Percentiles rank a stretch among this genome's conserved stretches.
phyloP scores from a whole-genome alignment of 164 flowering plant genomes.

The Magnolia sinica region DNA sequence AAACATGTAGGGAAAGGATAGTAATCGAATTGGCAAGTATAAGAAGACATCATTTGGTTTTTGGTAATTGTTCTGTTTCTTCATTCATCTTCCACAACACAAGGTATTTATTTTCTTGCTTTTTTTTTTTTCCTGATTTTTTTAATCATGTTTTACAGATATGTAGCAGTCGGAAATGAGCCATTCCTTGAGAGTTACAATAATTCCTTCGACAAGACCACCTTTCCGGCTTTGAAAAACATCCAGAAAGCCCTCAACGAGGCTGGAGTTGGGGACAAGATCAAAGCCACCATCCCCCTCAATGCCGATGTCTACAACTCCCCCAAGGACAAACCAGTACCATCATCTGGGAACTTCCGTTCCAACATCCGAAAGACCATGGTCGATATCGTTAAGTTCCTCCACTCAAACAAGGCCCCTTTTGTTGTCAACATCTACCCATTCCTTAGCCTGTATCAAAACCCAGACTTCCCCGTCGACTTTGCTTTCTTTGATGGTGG shows the following conservation, averaged over 20 bases:
- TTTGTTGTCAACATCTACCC: slow-evolving; percentile 91
- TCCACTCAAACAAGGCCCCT: slow-evolving; percentile 51
- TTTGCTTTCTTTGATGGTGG: slow-evolving; percentile 87
- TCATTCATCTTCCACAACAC: no score
- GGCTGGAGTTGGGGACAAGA: slow-evolving; percentile 56
- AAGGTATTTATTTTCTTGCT: no score
- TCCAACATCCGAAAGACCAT: slow-evolving; percentile 54
- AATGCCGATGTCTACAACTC: slow-evolving; percentile 93
- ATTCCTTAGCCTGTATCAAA: slow-evolving; percentile 76
- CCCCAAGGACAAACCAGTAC: slow-evolving; percentile 27
- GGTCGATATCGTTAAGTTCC: slow-evolving; percentile 56
- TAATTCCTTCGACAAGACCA: slow-evolving; percentile 39
- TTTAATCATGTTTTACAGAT: slow-evolving; percentile 34
- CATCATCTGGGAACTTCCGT: slow-evolving; percentile 75
- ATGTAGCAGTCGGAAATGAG: slow-evolving; percentile 91
- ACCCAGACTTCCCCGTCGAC: slow-evolving; percentile 60
- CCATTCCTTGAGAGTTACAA: slow-evolving; percentile 76
- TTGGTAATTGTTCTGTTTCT: no score
- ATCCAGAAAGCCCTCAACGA: slow-evolving; percentile 78
- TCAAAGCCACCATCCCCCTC: slow-evolving; percentile 77
- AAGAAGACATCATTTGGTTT: no score
- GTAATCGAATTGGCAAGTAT: no score
- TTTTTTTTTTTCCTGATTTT: not conserved
- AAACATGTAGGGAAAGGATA: not conserved
- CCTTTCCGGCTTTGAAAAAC: slow-evolving; percentile 76